Conservation (phyloP, 306 rosid species). For the apple (Malus domestica) region ASM211411v1 NC_041795.1:23379001-23379500, state of each 20-base stretch:
- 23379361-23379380: not conserved
- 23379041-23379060: too few relatives aligned
- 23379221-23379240: not conserved
- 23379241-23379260: not conserved
- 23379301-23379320: not conserved
- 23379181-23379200: not conserved
- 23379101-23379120: not conserved
- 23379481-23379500: not conserved
- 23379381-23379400: not conserved
- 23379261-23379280: not conserved
- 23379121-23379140: not conserved
- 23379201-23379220: not conserved
- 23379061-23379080: not conserved
- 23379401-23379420: not conserved
- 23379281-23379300: not conserved
- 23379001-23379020: not conserved
- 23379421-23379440: not conserved
- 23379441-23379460: not conserved
- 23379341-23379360: too few relatives aligned
- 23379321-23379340: not conserved
- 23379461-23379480: not conserved
- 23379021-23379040: not conserved
- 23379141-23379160: not conserved
- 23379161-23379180: not conserved
- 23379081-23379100: not conserved